Base-by-base conservation (phyloP, 768 basidiomycete genomes). In the Boletus subparvulus region DNA sequence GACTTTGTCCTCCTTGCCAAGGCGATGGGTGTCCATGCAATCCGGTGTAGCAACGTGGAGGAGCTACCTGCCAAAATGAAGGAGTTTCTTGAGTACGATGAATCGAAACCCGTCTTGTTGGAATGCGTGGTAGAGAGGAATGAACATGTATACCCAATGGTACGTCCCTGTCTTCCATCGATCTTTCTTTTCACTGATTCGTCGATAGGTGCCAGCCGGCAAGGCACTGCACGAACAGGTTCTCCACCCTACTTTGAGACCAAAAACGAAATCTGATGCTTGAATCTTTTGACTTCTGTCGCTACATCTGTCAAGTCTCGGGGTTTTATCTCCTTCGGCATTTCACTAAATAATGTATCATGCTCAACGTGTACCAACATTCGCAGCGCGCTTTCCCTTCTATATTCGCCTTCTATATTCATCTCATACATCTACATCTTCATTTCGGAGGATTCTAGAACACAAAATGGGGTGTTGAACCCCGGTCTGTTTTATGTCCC, bases 31-130 rank as follows among this genome's bases (percentile, higher is more conserved):
- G 90, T 95, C 28, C 93, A 97, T 66, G 95, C 90, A 21, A 85
- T 98, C 65, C 82, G 92, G 58, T 92, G 88, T 71, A 74, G 77
- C 48, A 82, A 68, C 30, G 69, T 80, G 2, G 86, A 80, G 42
- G 94, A 99, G 52, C 80, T 99, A 10, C 92, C 94, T 0, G 84
- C 82, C 36, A 97, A 90, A 81, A 98, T 99, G 96, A 94, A 94
- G 79, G 94, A 98, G 80, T 95, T 99, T 77, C 79, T 99, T 61
- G 95, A 95, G 76, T 96, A 95, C 70, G 91, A 96, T 63, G 86
- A 83, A 55, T 81, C 80, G 55, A 88, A 83, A 74, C 97, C 97
- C 4, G 82, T 98, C 41, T 73, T 99, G 60, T 77, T 99, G 80
- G 97, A 99, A 75, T 96, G 93, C 69, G 41, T 87, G 50, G 92